Conservation (phyloP, 2,329 filamentous ascomycete species). For the Aschersonia sp. region DNA sequence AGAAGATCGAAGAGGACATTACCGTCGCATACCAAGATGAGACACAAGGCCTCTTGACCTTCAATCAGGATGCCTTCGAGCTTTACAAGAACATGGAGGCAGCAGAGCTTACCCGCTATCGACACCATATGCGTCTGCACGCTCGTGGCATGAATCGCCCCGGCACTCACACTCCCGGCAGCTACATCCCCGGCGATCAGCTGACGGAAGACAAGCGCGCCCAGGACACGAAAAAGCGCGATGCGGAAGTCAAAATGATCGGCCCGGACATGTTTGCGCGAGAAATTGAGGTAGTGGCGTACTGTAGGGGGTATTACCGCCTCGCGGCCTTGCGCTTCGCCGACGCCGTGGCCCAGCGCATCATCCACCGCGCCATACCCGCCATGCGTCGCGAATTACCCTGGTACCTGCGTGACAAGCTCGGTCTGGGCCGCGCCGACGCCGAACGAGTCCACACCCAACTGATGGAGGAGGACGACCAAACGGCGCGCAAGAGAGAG, state of each 20-base stretch:
- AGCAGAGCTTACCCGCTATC: conserved; percentile 27
- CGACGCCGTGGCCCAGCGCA: conserved; percentile 35
- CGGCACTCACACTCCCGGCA: background rate
- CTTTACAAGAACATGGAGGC: conserved; percentile 31
- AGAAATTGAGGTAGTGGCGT: conserved; percentile 48
- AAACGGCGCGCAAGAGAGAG: conserved; percentile 24
- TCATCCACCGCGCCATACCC: conserved; percentile 34
- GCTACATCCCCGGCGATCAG: conserved; percentile 4
- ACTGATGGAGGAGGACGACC: conserved; percentile 34
- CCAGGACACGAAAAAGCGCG: conserved; percentile 27
- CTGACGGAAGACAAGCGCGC: conserved; percentile 32
- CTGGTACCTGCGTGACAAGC: conserved; percentile 25
- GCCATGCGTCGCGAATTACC: conserved; percentile 24
- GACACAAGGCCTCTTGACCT: conserved; percentile 39
- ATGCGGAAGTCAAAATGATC: conserved; percentile 30
- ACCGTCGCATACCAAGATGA: conserved; percentile 37
- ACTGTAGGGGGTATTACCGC: conserved; percentile 55
- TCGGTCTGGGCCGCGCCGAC: conserved; percentile 22
- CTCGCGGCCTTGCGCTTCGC: conserved; percentile 51
- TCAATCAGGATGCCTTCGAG: conserved; percentile 33
- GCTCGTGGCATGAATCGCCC: conserved; percentile 15
- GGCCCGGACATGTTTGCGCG: conserved; percentile 40
- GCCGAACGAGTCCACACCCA: conserved; percentile 18
- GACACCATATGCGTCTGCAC: conserved; percentile 34
- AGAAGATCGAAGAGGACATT: conserved; percentile 22